These are phyloP conservation scores for Epithele typhae DNA, from an alignment of 768 basidiomycete species.

Conservation along the genomic window DNA sequence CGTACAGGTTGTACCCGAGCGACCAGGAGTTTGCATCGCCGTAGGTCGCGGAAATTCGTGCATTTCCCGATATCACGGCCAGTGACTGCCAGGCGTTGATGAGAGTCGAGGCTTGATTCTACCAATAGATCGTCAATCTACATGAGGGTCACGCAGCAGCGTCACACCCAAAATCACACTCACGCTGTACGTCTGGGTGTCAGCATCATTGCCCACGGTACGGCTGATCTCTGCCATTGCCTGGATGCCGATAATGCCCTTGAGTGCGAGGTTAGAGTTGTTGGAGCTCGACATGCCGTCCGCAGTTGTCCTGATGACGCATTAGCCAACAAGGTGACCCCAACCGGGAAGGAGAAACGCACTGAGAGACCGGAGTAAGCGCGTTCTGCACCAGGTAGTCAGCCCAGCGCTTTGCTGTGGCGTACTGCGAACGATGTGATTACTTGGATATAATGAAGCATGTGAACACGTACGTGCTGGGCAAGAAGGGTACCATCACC, in stretches of 20 bases:
- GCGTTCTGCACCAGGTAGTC: conserved; percentile 18
- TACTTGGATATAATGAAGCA: background rate
- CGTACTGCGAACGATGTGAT: conserved; percentile 12
- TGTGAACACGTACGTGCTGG: background rate
- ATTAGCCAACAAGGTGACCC: background rate
- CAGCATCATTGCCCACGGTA: conserved; percentile 38
- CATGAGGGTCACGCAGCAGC: no score
- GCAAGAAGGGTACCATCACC: conserved; percentile 21
- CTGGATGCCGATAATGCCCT: conserved; percentile 39
- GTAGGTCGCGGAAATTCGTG: conserved; percentile 6
- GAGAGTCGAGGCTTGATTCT: conserved; percentile 9
- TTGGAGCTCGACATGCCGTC: conserved; percentile 32
- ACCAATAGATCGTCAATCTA: background rate
- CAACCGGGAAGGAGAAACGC: background rate
- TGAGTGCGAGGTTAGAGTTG: conserved; percentile 68
- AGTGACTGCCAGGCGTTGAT: conserved; percentile 9
- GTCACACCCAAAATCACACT: background rate
- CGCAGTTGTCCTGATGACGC: background rate
- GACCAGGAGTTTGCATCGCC: conserved; percentile 10
- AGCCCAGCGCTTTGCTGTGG: conserved; percentile 15
- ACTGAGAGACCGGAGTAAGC: conserved; percentile 1
- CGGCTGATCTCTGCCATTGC: background rate
- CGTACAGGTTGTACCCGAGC: conserved; percentile 16
- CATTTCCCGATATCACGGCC: conserved; percentile 2
- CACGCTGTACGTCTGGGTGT: conserved; percentile 36